These are phyloP conservation scores for Alternaria brassicicola DNA, from an alignment of 2,329 filamentous ascomycete species.

Conservation along the genomic window DNA sequence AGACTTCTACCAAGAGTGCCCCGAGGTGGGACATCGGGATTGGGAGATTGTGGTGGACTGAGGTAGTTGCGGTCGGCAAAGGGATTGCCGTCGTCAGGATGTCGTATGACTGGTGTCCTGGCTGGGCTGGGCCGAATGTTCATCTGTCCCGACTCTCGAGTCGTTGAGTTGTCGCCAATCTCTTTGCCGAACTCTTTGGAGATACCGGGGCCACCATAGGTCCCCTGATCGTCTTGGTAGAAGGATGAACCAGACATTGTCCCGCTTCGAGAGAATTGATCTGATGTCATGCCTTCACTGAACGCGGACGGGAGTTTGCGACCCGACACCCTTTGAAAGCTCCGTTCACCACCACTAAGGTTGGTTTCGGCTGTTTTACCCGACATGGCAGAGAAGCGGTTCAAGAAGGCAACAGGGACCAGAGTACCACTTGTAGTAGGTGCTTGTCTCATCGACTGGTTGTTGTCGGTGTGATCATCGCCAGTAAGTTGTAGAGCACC, in stretches of 20 bases:
- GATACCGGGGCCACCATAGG: slow-evolving; percentile 44
- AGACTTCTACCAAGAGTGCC: slow-evolving; percentile 51
- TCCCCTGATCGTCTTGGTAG: slow-evolving; percentile 54
- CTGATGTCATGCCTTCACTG: slow-evolving; percentile 55
- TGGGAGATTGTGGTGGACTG: slow-evolving; percentile 51
- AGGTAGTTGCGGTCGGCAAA: slow-evolving; percentile 32
- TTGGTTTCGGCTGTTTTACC: slow-evolving; percentile 46
- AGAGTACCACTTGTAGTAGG: slow-evolving; percentile 47
- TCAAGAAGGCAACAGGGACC: slow-evolving; percentile 48
- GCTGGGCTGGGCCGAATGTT: slow-evolving; percentile 62
- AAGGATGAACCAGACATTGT: slow-evolving; percentile 50
- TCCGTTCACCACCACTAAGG: slow-evolving; percentile 48
- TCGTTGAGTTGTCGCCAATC: slow-evolving; percentile 27
- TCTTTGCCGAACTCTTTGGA: slow-evolving; percentile 39
- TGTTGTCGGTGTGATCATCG: slow-evolving; percentile 32
- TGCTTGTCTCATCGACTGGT: slow-evolving; percentile 47
- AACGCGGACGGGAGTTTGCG: slow-evolving; percentile 57
- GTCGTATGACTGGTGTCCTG: slow-evolving; percentile 65
- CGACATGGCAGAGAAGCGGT: slow-evolving; percentile 49
- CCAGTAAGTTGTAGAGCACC: slow-evolving; percentile 41
- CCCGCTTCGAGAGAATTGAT: slow-evolving; percentile 41
- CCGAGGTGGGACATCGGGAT: slow-evolving; percentile 32
- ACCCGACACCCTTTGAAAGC: slow-evolving; percentile 56
- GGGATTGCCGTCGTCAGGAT: slow-evolving; percentile 42
- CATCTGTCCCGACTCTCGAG: slow-evolving; percentile 33